Base-by-base conservation (phyloP, 345 rosid species). In the Populus nigra region DNA sequence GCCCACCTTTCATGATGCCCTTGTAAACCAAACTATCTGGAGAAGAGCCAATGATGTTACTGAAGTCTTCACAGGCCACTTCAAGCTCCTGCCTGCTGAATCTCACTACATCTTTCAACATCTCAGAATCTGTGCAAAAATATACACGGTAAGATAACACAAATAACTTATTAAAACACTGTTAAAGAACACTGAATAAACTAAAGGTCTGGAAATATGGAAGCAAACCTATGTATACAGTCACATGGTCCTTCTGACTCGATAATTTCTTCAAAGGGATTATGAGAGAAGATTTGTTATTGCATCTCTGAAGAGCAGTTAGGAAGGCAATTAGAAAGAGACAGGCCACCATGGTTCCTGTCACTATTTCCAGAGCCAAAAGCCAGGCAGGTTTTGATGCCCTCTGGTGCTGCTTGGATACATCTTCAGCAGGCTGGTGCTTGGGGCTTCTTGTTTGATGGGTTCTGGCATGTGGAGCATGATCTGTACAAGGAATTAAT, bases 31-130 rank as follows among this genome's bases (percentile, higher is more conserved):
- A 84, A 86, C 97, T 90, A 84, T 96, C 98, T 2, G 97, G 92
- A 23, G 98, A 94, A 69, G 96, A 90, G 41, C 97, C 99, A 68
- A 96, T 94, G 68, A 96, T 92, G 82, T 96, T 96, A 89, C 98
- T 96, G 82, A 94, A 96, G 86, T 96, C 98, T 90, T 96, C 99
- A 80, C 98, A 96, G 47, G 99, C 98, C 71, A 91, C 92, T 88
- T 96, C 99, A 73, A 96, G 98, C 76, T 91, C 98, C 86, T 90
- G 97, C 84, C 97, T 92, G 77, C 93, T 87, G 81, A 86, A 91
- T 86, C 91, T 94, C n/a, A 73, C 81, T 13, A 96, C 90, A 72
- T 90, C 93, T 76, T 93, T 93, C 84, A 96, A 87, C 84, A 89
- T 78, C 85, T 93, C 97, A 53, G 97, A 83, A 86, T 96, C 99